A percentile compares a stretch with the other conserved stretches of the same genome.
Evolutionary conservation across 176 grass and related monocot genomes (phyloP).

Genomic region (Carex littledalei): DNA sequence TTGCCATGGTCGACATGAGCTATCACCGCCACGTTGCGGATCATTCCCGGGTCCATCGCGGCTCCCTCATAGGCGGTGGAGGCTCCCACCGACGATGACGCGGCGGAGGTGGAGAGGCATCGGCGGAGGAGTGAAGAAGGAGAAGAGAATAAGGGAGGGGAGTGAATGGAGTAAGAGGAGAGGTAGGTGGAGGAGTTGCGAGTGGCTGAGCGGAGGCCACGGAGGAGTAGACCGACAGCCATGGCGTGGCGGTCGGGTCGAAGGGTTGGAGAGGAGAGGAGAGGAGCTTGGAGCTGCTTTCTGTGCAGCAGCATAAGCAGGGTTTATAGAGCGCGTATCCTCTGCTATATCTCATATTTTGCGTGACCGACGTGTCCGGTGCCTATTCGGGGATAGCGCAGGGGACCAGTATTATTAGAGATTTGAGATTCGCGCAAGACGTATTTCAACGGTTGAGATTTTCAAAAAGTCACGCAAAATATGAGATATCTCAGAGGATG

Average conservation of each 20-base stretch:
- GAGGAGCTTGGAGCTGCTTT: neutral
- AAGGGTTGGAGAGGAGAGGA: constrained; percentile 5
- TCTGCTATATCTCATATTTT: too few relatives aligned
- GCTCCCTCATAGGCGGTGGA: neutral
- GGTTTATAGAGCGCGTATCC: neutral
- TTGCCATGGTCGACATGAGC: constrained; percentile 98
- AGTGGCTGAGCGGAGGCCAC: constrained; percentile 53
- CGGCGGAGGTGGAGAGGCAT: constrained; percentile 31
- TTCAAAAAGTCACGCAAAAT: too few relatives aligned
- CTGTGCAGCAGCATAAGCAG: neutral
- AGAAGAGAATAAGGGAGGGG: constrained; percentile 24
- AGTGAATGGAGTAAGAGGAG: neutral
- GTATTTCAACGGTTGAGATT: too few relatives aligned
- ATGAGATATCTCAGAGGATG: too few relatives aligned
- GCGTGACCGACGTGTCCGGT: too few relatives aligned
- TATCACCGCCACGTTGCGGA: constrained; percentile 93
- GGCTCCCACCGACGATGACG: constrained; percentile 21
- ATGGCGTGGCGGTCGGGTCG: constrained; percentile 28
- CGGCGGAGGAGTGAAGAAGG: constrained; percentile 40
- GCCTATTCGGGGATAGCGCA: too few relatives aligned
- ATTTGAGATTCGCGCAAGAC: too few relatives aligned
- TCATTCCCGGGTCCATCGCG: constrained; percentile 47
- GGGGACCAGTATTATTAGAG: too few relatives aligned
- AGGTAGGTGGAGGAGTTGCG: constrained; percentile 8
- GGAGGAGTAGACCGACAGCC: constrained; percentile 63